A percentile compares a stretch with the other conserved stretches of the same genome.
phyloP scores from a whole-genome alignment of 345 rosid species.

The Eucalyptus curtisii region DNA sequence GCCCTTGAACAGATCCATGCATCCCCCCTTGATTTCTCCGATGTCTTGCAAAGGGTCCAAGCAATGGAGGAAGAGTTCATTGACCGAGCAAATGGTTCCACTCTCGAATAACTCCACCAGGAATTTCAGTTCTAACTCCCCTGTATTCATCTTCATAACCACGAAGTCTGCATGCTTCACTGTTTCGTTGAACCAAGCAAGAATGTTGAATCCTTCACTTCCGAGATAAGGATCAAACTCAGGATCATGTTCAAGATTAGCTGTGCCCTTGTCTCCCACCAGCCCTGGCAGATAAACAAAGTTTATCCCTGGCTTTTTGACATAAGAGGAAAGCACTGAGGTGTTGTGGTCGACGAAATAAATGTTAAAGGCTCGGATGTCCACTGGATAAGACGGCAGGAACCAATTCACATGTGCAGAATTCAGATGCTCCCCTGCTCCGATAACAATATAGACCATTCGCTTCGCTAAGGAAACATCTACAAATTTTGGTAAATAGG shows the following conservation, averaged over 20 bases:
- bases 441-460: slow-evolving; percentile 56
- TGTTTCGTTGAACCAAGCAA: slow-evolving; percentile 72
- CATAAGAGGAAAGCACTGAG: slow-evolving; percentile 55
- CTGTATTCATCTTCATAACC: slow-evolving; percentile 71
- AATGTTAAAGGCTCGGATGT: slow-evolving; percentile 38
- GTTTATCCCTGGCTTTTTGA: slow-evolving; percentile 57
- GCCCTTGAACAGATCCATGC: slow-evolving; percentile 40
- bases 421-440: slow-evolving; percentile 51
- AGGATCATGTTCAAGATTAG: slow-evolving; percentile 1
- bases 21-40: slow-evolving; percentile 16
- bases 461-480: slow-evolving; percentile 35
- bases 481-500: slow-evolving; percentile 55
- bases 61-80: slow-evolving; percentile 73
- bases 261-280: slow-evolving; percentile 11
- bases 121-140: slow-evolving; percentile 45
- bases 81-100: slow-evolving; percentile 63
- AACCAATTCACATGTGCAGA: slow-evolving; percentile 33
- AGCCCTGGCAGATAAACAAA: slow-evolving; percentile 83
- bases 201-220: slow-evolving; percentile 61
- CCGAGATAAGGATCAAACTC: slow-evolving; percentile 35
- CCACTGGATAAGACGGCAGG: slow-evolving; percentile 56
- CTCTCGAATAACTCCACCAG: slow-evolving; percentile 42
- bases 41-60: slow-evolving; percentile 10
- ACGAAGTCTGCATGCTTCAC: slow-evolving; percentile 58
- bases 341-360: slow-evolving; percentile 79